Base-by-base conservation (phyloP, 345 rosid genomes). In the Eucalyptus guilfoylei region DNA sequence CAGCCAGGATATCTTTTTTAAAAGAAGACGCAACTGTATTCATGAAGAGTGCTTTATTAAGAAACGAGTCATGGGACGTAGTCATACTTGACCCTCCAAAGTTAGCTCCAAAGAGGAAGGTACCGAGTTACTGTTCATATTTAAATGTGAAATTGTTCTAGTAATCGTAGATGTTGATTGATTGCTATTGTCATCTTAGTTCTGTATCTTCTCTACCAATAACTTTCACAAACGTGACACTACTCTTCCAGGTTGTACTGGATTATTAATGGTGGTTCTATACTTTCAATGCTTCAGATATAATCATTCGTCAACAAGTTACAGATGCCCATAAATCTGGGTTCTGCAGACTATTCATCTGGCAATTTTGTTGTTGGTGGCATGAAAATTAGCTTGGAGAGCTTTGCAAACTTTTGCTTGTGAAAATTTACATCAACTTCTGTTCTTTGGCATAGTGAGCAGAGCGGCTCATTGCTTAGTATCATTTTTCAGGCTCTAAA, bases 71-170 rank as follows among this genome's bases (percentile, higher is more conserved):
- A 14, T 96, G 99, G 98, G 99, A 96, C 94, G 54, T 97, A 21
- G 96, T 97, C 87, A 92, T 96, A 90, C 91, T 97, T 88, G 99
- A 97, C 93, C 99, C 99, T 90, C 99, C 99, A 44, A 96, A 97
- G 92, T 88, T 97, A 58, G 98, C 98, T 44, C 99, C 98, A 60
- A 91, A 93, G 80, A 94, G 92, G 89, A 95, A 96, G 99, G 98
- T 97, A 76, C 28, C 9, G 30, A 37, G 5, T 76, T 40, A 40
- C 47, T 37, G 30, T 76, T 76, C 85, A 21, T 40, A 21, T 1
- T 40, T 40, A 76, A 72, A 72, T 76, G 85, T 40, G 85, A 76
- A 40, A 76, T 40, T 40, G 85, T 76, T 40, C 47, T 76, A 11
- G 85, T 76, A 37, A 23, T 76, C 0, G 28, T 40, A 76, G 85